phyloP scores from a whole-genome alignment of 2,329 filamentous ascomycete species.

The Epichloe sp. region DNA sequence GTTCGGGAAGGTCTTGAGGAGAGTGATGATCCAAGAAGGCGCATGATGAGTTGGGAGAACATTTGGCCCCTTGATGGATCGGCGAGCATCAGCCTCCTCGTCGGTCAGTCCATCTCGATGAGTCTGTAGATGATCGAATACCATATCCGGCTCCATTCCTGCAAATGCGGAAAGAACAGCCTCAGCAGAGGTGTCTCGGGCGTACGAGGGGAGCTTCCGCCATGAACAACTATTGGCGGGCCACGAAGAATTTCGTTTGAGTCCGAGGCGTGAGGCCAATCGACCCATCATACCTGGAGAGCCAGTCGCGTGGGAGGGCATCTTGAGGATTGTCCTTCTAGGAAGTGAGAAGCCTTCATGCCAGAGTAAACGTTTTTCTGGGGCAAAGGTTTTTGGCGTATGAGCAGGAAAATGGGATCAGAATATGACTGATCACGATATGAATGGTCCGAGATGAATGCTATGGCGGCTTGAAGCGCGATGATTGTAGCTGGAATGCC shows the following conservation, averaged over 20 bases:
- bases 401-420: background rate
- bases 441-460: background rate
- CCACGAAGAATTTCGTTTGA: slow-evolving; percentile 2
- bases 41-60: slow-evolving; percentile 13
- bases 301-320: slow-evolving; percentile 2
- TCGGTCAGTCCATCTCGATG: slow-evolving; percentile 11
- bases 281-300: background rate
- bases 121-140: slow-evolving; percentile 11
- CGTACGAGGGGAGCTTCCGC: slow-evolving; percentile 5
- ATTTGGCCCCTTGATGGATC: slow-evolving; percentile 12
- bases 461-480: slow-evolving; percentile 8
- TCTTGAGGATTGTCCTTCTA: slow-evolving; percentile 1
- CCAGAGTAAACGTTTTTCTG: slow-evolving; percentile 1
- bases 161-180: slow-evolving; percentile 11
- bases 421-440: background rate
- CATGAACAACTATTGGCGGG: slow-evolving; percentile 5
- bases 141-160: slow-evolving; percentile 7
- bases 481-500: slow-evolving; percentile 2
- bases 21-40: slow-evolving; percentile 15
- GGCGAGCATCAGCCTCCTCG: slow-evolving; percentile 11
- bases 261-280: background rate
- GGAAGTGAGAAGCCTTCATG: slow-evolving; percentile 4
- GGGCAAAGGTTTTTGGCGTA: background rate
- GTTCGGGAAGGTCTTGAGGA: slow-evolving; percentile 15
- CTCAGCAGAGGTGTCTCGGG: slow-evolving; percentile 9